phyloP scores from a whole-genome alignment of 2,329 filamentous ascomycete species.

The Annulohypoxylon truncatum region DNA sequence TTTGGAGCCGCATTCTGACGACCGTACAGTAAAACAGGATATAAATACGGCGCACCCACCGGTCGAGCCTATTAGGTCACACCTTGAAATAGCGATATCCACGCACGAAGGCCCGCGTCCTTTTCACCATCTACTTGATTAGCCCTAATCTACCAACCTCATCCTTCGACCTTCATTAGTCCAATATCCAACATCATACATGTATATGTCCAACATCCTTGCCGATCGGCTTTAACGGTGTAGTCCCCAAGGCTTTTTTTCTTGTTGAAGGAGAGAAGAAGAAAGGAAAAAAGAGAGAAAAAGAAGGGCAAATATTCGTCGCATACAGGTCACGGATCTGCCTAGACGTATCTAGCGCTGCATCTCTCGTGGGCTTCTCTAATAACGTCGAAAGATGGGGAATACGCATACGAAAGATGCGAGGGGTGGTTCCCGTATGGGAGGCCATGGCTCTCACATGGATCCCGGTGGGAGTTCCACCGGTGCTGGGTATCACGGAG shows the following conservation, averaged over 20 bases:
- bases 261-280: not conserved
- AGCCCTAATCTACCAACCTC: not conserved
- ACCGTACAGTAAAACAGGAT: conserved; percentile 21
- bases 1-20: conserved; percentile 11
- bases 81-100: conserved; percentile 8
- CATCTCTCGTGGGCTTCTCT: not conserved
- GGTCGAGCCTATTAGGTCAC: not conserved
- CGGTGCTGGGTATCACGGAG: conserved; percentile 40
- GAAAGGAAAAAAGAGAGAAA: not conserved
- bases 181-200: conserved; percentile 17
- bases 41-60: conserved; percentile 13
- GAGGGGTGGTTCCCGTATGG: conserved; percentile 37
- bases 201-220: conserved; percentile 18
- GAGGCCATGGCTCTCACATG: conserved; percentile 25
- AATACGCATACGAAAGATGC: conserved; percentile 46
- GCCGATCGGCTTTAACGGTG: conserved; percentile 17
- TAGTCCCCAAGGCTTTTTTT: not conserved
- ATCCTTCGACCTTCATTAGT: conserved; percentile 8
- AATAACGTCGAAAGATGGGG: conserved; percentile 38
- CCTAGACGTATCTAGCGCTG: not conserved
- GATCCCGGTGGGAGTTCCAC: conserved; percentile 41
- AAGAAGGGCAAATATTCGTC: not conserved
- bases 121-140: conserved; percentile 1
- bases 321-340: not conserved
- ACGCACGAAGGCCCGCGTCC: not conserved